phyloP scores from a whole-genome alignment of 257 asterid genomes.

The Verbascum thapsus region DNA sequence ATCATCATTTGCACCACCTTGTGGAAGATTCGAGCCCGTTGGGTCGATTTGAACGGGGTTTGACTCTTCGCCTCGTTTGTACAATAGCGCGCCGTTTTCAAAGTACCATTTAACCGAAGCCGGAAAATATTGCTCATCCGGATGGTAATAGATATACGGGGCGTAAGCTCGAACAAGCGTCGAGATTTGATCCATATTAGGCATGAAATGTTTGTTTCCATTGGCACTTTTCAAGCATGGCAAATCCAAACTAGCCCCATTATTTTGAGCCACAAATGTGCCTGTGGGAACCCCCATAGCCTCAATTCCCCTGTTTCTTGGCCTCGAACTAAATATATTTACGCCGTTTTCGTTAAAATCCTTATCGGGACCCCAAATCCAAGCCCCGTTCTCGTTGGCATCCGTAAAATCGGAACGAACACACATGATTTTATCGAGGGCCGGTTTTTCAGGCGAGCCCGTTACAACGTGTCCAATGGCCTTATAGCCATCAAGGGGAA shows the following conservation, averaged over 20 bases:
- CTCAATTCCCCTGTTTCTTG: constrained; percentile 50
- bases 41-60: constrained; percentile 42
- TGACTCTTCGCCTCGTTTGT: constrained; percentile 61
- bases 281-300: constrained; percentile 57
- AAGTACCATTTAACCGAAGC: constrained; percentile 78
- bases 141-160: constrained; percentile 67
- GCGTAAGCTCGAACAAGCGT: constrained; percentile 53
- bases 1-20: constrained; percentile 68
- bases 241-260: constrained; percentile 32
- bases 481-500: constrained; percentile 52
- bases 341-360: constrained; percentile 28
- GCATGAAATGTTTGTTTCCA: constrained; percentile 48
- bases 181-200: constrained; percentile 54
- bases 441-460: constrained; percentile 49
- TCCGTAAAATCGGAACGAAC: constrained; percentile 52
- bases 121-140: constrained; percentile 66
- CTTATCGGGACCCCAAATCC: constrained; percentile 59
- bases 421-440: constrained; percentile 42
- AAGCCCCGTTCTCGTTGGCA: constrained; percentile 31
- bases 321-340: constrained; percentile 45
- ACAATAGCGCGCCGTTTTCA: constrained; percentile 68
- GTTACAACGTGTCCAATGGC: constrained; percentile 58
- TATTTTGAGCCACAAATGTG: constrained; percentile 45
- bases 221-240: constrained; percentile 55
- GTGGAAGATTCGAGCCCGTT: constrained; percentile 76